These are phyloP conservation scores for Dysphania ambrosioides DNA, from an alignment of 148 eudicot species.

Conservation along the genomic window DNA sequence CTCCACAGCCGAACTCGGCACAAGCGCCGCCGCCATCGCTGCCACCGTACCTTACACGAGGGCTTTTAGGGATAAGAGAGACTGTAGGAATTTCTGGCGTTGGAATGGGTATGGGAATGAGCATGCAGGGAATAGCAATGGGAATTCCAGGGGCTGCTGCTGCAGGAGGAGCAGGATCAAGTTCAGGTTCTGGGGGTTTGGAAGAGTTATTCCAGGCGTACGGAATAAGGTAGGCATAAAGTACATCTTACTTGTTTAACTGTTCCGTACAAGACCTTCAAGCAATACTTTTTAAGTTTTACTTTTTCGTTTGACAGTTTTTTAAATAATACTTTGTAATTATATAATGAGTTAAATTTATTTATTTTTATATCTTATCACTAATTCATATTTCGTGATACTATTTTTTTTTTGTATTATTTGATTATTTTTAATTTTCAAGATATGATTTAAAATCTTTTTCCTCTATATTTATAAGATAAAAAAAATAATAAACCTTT, in stretches of 20 bases:
- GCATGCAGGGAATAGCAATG: slow-evolving; percentile 19
- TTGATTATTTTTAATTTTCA: no score
- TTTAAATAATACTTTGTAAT: no score
- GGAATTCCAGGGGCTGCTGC: slow-evolving; percentile 8
- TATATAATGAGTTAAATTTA: no score
- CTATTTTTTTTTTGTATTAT: no score
- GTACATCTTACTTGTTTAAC: not conserved
- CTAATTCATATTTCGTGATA: no score
- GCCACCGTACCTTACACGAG: slow-evolving; percentile 24
- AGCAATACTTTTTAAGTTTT: no score
- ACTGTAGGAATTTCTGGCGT: slow-evolving; percentile 9
- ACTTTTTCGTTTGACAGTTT: no score
- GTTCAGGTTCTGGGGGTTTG: slow-evolving; percentile 40
- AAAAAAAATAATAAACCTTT: no score
- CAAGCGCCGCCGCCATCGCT: slow-evolving; percentile 10
- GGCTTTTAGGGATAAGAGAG: slow-evolving; percentile 22
- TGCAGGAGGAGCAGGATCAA: not conserved
- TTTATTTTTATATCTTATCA: no score
- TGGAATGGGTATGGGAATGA: slow-evolving; percentile 21
- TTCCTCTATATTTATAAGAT: no score
- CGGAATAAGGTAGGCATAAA: slow-evolving; percentile 51
- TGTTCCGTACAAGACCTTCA: no score
- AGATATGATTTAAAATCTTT: no score
- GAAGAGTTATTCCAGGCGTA: slow-evolving; percentile 79
- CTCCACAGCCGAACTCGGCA: slow-evolving; percentile 23